Conservation (phyloP, 352 stramenopile species). For the Thraustochytrium sp. region DNA sequence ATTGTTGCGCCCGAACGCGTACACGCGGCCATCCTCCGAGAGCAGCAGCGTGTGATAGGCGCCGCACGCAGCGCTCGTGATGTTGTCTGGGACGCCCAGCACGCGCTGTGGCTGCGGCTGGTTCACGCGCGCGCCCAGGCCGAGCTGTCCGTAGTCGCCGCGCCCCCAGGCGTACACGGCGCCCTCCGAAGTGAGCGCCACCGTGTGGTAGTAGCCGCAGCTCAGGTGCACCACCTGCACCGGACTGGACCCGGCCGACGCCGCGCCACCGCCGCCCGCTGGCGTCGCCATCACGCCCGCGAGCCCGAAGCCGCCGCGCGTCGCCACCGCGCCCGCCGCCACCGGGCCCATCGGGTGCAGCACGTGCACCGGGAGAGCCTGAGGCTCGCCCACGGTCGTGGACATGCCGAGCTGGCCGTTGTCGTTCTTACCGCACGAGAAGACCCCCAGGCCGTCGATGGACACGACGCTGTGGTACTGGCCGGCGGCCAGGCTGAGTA, state of each 20-base stretch:
- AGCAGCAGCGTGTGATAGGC: constrained; percentile 75
- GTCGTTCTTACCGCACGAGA: constrained; percentile 85
- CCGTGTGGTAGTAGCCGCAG: constrained; percentile 83
- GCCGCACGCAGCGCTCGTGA: constrained; percentile 68
- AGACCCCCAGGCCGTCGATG: constrained; percentile 62
- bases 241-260: background rate
- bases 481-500: constrained; percentile 72
- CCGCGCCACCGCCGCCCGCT: background rate
- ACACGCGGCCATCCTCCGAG: constrained; percentile 73
- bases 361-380: background rate
- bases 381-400: constrained; percentile 51
- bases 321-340: constrained; percentile 66
- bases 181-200: constrained; percentile 65
- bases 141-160: constrained; percentile 86
- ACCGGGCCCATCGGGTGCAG: background rate
- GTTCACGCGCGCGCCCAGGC: constrained; percentile 61
- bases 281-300: background rate
- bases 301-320: background rate
- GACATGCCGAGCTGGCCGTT: constrained; percentile 82
- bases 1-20: constrained; percentile 27
- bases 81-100: background rate
- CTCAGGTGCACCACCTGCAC: constrained; percentile 63
- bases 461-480: constrained; percentile 82
- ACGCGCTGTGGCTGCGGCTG: background rate
- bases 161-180: constrained; percentile 75